Conservation (phyloP, 139 green algal genomes). For the Chlorella ohadii region DNA sequence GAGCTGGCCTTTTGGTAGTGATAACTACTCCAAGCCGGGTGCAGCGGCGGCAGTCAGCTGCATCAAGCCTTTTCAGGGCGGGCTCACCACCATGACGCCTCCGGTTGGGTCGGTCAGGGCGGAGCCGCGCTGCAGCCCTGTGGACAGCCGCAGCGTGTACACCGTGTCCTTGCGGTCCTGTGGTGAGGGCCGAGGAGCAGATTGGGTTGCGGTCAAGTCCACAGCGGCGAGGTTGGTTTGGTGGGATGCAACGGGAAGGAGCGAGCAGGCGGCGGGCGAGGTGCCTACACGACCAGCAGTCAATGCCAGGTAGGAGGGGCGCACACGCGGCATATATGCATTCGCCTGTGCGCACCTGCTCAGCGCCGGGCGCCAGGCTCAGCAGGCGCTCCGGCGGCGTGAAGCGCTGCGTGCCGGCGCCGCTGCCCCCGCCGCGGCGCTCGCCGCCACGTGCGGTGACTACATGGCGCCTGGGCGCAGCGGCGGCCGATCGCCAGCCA, state of each 20-base stretch:
- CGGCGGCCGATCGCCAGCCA: no score
- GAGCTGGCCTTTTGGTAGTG: no score
- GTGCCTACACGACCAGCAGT: background rate
- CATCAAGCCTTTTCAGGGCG: no score
- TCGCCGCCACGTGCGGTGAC: no score
- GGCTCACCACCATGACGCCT: conserved; percentile 54
- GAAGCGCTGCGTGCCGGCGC: background rate
- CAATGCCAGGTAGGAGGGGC: no score
- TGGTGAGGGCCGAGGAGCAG: background rate
- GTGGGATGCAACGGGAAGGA: no score
- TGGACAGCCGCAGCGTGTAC: conserved; percentile 74
- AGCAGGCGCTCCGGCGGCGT: conserved; percentile 8
- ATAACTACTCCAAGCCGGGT: no score
- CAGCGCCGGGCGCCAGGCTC: background rate
- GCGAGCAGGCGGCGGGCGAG: background rate
- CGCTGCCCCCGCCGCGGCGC: background rate
- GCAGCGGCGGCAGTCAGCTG: no score
- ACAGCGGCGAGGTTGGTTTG: no score
- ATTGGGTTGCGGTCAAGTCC: background rate
- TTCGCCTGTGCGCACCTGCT: background rate
- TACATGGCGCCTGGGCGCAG: no score
- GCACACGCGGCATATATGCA: no score
- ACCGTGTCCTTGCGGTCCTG: conserved; percentile 50
- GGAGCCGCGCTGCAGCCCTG: conserved; percentile 48
- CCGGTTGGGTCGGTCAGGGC: conserved; percentile 55